phyloP scores from a whole-genome alignment of 2,329 filamentous ascomycete species.

The Sodiomyces alkalinus region DNA sequence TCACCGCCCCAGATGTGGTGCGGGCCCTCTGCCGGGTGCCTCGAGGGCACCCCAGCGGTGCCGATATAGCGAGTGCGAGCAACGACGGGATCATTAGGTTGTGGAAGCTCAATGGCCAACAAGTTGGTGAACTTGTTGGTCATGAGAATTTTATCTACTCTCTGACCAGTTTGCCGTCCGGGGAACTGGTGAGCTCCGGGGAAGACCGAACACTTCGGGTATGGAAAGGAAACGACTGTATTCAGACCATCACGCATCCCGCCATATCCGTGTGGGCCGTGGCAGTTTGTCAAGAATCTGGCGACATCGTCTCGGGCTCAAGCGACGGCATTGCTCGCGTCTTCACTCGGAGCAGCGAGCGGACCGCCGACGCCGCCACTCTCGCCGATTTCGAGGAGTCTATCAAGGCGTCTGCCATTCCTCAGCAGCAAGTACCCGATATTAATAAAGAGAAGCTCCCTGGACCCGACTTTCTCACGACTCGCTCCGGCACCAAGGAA shows the following conservation, averaged over 20 bases:
- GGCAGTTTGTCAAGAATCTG: conserved; percentile 64
- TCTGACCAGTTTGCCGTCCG: conserved; percentile 59
- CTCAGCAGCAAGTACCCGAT: conserved; percentile 66
- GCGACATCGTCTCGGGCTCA: conserved; percentile 86
- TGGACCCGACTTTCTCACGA: conserved; percentile 70
- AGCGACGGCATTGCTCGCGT: conserved; percentile 78
- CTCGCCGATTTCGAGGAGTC: conserved; percentile 66
- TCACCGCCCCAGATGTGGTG: conserved; percentile 65
- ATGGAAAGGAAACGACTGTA: conserved; percentile 69
- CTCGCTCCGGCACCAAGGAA: conserved; percentile 82
- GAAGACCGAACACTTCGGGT: conserved; percentile 89
- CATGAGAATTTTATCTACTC: conserved; percentile 95
- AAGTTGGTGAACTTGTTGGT: conserved; percentile 64
- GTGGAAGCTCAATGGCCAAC: conserved; percentile 68
- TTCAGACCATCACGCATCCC: conserved; percentile 93
- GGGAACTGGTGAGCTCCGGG: conserved; percentile 78
- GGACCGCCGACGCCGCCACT: conserved; percentile 52
- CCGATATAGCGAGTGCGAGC: conserved; percentile 86
- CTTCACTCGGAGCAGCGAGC: conserved; percentile 59
- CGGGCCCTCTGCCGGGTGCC: conserved; percentile 79
- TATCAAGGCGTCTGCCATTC: conserved; percentile 71
- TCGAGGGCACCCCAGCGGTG: conserved; percentile 58
- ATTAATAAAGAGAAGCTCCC: conserved; percentile 89
- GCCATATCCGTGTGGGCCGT: conserved; percentile 95
- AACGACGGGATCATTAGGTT: conserved; percentile 83